A percentile compares a stretch with the other conserved stretches of the same genome.
Conservation (phyloP, 2,329 filamentous ascomycete genomes). For the Aspergillus sp. region DNA sequence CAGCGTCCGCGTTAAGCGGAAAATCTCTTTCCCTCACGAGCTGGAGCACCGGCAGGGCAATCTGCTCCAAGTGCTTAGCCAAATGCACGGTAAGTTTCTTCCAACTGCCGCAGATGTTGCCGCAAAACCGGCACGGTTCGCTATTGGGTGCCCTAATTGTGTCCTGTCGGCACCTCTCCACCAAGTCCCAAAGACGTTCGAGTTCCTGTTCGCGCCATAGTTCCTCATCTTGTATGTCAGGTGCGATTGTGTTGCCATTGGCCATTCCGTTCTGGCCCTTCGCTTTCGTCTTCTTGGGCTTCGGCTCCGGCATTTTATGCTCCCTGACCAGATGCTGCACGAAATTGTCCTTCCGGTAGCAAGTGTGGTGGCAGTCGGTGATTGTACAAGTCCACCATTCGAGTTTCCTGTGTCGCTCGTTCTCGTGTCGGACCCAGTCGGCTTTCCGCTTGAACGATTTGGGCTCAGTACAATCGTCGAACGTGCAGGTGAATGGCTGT, state of each 20-base stretch:
- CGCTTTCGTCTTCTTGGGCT: conserved; percentile 61
- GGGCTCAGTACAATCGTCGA: conserved; percentile 68
- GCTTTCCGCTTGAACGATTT: conserved; percentile 94
- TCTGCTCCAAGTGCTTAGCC: conserved; percentile 88
- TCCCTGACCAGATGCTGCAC: conserved; percentile 85
- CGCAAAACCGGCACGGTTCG: conserved; percentile 81
- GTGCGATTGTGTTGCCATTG: conserved; percentile 32
- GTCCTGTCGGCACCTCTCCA: conserved; percentile 67
- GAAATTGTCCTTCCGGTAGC: conserved; percentile 86
- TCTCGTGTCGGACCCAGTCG: conserved; percentile 91
- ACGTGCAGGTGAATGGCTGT: conserved; percentile 87
- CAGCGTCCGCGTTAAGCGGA: conserved; percentile 9
- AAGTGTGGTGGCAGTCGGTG: conserved; percentile 69
- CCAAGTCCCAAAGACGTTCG: conserved; percentile 65
- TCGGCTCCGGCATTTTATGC: conserved; percentile 77
- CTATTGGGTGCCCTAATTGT: conserved; percentile 57
- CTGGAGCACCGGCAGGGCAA: conserved; percentile 68
- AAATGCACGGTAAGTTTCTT: conserved; percentile 91
- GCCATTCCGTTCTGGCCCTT: conserved; percentile 42
- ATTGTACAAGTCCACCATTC: conserved; percentile 87
- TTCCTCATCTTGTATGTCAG: conserved; percentile 14
- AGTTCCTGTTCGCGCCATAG: conserved; percentile 27
- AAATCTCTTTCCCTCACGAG: conserved; percentile 37
- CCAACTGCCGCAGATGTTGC: conserved; percentile 70
- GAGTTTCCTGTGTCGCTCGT: conserved; percentile 77